Percentiles rank a stretch among this genome's conserved stretches.
These are phyloP conservation scores for Monilinia fructicola DNA, from an alignment of 2,329 filamentous ascomycete species.

Conservation along the genomic window DNA sequence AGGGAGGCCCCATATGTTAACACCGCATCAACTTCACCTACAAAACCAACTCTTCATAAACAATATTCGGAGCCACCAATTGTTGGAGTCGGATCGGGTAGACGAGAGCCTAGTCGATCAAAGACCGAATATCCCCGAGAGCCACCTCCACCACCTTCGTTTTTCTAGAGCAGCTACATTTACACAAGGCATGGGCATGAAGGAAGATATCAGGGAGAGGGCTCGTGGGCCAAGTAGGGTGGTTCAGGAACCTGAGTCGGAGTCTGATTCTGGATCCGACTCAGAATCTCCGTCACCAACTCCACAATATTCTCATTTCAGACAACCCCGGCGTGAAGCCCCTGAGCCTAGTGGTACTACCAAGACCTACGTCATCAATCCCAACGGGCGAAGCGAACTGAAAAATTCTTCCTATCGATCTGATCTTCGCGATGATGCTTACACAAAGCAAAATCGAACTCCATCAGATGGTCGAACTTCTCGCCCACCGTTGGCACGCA, in stretches of 20 bases:
- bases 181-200: slow-evolving; percentile 20
- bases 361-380: slow-evolving; percentile 27
- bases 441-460: slow-evolving; percentile 31
- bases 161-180: slow-evolving; percentile 39
- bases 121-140: slow-evolving; percentile 37
- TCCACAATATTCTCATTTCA: slow-evolving; percentile 15
- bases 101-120: slow-evolving; percentile 37
- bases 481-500: slow-evolving; percentile 28
- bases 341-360: slow-evolving; percentile 32
- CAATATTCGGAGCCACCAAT: slow-evolving; percentile 37
- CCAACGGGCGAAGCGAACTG: slow-evolving; percentile 30
- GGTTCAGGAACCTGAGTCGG: slow-evolving; percentile 3
- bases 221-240: slow-evolving; percentile 33
- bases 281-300: slow-evolving; percentile 20
- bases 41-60: slow-evolving; percentile 35
- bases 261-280: slow-evolving; percentile 18
- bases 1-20: slow-evolving; percentile 33
- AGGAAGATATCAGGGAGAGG: slow-evolving; percentile 26
- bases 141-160: slow-evolving; percentile 30
- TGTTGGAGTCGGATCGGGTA: slow-evolving; percentile 23
- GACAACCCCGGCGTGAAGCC: slow-evolving; percentile 24
- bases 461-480: slow-evolving; percentile 31
- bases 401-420: slow-evolving; percentile 27
- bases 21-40: slow-evolving; percentile 30
- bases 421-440: slow-evolving; percentile 29